phyloP scores from a whole-genome alignment of 495 filamentous ascomycete species.

The Pseudomonodictys pantanalensis region DNA sequence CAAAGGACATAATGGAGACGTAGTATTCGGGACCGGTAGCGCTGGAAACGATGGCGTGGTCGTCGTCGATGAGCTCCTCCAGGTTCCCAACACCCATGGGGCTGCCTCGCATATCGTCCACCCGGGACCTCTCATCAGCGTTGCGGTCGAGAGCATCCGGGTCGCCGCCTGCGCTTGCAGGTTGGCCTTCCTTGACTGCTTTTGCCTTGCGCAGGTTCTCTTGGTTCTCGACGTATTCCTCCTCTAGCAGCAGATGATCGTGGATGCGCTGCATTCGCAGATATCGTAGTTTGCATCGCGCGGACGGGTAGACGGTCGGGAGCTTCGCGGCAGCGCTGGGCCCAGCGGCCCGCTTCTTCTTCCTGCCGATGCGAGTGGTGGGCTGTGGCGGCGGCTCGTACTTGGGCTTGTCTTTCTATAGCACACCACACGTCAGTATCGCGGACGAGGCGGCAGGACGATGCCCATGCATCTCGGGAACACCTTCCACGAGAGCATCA shows the following conservation, averaged over 20 bases:
- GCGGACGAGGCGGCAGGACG: slow-evolving; percentile 6
- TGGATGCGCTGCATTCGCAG: slow-evolving; percentile 98
- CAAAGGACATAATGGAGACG: slow-evolving; percentile 99
- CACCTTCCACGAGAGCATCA: too few species aligned
- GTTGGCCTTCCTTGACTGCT: slow-evolving; percentile 57
- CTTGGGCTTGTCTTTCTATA: slow-evolving; percentile 97
- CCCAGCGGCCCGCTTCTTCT: slow-evolving; percentile 91
- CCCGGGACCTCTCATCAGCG: slow-evolving; percentile 90
- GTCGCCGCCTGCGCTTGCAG: slow-evolving; percentile 54
- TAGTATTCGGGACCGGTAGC: slow-evolving; percentile 98
- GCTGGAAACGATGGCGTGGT: slow-evolving; percentile 97
- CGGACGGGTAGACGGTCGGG: slow-evolving; percentile 87
- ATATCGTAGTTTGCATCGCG: slow-evolving; percentile 93
- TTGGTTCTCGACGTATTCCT: slow-evolving; percentile 98
- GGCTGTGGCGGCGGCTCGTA: slow-evolving; percentile 97
- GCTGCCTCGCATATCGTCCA: slow-evolving; percentile 97
- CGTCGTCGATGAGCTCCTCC: slow-evolving; percentile 99
- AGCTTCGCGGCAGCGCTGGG: slow-evolving; percentile 93
- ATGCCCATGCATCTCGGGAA: neutral
- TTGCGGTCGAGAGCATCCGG: slow-evolving; percentile 71
- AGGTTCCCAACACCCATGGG: slow-evolving; percentile 98
- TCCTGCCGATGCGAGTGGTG: slow-evolving; percentile 95
- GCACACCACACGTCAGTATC: slow-evolving; percentile 19
- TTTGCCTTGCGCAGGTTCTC: slow-evolving; percentile 91
- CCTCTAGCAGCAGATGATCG: slow-evolving; percentile 93